Percentiles rank a stretch among this genome's conserved stretches.
Conservation (phyloP, 2,329 filamentous ascomycete species). For the Fusarium sp. region DNA sequence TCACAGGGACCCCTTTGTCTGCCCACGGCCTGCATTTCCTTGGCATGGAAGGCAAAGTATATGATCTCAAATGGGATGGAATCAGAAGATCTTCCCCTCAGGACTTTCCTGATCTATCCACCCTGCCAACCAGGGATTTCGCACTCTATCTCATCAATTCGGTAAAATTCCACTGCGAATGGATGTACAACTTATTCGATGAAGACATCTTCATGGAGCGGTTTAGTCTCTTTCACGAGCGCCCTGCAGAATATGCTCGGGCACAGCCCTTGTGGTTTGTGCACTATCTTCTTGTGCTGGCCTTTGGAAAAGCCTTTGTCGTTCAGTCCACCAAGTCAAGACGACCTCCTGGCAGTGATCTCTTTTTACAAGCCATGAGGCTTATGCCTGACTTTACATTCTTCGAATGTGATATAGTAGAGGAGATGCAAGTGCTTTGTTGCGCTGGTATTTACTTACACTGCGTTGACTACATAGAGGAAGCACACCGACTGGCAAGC, state of each 20-base stretch:
- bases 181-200: conserved; percentile 38
- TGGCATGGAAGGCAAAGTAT: conserved; percentile 35
- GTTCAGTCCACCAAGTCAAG: conserved; percentile 38
- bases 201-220: conserved; percentile 40
- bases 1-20: conserved; percentile 32
- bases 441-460: conserved; percentile 38
- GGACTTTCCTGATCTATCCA: conserved; percentile 14
- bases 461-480: conserved; percentile 20
- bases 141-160: conserved; percentile 44
- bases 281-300: conserved; percentile 42
- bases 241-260: conserved; percentile 5
- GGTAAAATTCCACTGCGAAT: conserved; percentile 43
- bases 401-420: conserved; percentile 29
- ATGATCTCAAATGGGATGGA: conserved; percentile 37
- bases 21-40: conserved; percentile 33
- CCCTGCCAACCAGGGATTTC: conserved; percentile 36
- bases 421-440: conserved; percentile 42
- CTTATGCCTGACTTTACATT: conserved; percentile 43
- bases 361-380: conserved; percentile 43
- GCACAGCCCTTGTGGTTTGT: conserved; percentile 37
- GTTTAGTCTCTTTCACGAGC: conserved; percentile 31
- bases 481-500: conserved; percentile 34
- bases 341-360: conserved; percentile 32
- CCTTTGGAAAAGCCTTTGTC: conserved; percentile 43
- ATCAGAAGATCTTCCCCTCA: background rate